Evolutionary conservation across 495 filamentous ascomycete genomes (phyloP).

Genomic region (Talaromyces wortmannii): DNA sequence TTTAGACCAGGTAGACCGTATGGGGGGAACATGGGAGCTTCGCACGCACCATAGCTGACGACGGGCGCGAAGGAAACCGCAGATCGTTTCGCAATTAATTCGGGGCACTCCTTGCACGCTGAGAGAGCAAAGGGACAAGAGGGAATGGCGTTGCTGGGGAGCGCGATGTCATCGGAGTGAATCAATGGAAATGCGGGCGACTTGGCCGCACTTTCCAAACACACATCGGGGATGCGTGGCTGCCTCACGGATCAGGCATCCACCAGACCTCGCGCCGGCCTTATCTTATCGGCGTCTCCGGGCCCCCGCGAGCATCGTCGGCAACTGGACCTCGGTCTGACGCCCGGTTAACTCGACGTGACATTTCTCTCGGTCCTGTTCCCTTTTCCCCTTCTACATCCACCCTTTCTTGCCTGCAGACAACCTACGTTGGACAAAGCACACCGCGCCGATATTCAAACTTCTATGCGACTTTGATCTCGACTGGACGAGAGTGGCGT

Average conservation of each 20-base stretch:
- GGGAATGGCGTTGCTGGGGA: neutral
- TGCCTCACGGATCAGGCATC: neutral
- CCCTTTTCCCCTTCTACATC: no score
- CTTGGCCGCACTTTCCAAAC: conserved; percentile 5
- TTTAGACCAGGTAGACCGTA: neutral
- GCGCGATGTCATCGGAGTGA: neutral
- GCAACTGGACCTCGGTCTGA: no score
- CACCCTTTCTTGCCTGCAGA: no score
- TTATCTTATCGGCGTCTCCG: conserved; percentile 3
- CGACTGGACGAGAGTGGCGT: no score
- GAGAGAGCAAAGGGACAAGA: neutral
- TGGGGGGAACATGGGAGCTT: neutral
- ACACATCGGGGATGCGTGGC: neutral
- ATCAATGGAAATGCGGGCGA: neutral
- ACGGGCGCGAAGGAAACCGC: neutral
- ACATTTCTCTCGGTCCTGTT: no score
- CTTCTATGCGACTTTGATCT: no score
- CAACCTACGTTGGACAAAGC: no score
- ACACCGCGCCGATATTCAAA: no score
- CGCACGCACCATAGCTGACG: conserved; percentile 2
- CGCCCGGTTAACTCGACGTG: no score
- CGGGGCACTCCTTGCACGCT: neutral
- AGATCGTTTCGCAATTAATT: neutral
- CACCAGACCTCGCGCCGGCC: neutral
- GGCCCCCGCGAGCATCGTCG: neutral